Evolutionary conservation across 129 eudicot species (phyloP), one percentile per base, ranked within the genome.

Genomic region (Pittosporum tobira): DNA sequence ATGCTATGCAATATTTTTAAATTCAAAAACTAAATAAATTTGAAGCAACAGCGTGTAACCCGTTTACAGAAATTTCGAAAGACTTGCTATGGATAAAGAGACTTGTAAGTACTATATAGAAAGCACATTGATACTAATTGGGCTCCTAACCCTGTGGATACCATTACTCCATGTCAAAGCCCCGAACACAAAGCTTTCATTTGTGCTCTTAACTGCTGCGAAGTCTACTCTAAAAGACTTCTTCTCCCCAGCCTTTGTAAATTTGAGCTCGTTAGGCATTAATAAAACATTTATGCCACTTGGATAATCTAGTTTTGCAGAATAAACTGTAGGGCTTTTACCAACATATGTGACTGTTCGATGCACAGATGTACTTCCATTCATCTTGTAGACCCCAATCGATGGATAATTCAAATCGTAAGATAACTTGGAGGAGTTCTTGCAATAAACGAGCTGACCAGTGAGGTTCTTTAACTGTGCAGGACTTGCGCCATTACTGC

Each of bases 381-480:
- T 45, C 85, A 84, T 52, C 47, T 70, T 69, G 67, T 71, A 65
- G 37, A 84, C 84, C 43, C 84, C 88, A 11, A 80, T 84, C 6
- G 94, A 80, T 24, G 94, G 85, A 31, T 84, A 84, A 73, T 84
- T 84, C 26, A 84, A 66, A 37, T 80, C 70, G 38, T 74, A 75
- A 25, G 94, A 54, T 28, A 78, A 57, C 23, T 30, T 67, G 4
- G 75, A 50, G 2, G 71, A 52, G 20, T 62, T 73, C 61, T 67
- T 73, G 82, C 85, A 78, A 21, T 67, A 58, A 43, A 61, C 70
- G 8, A 40, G 64, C 44, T 71, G 23, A 14, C 31, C 28, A 0
- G 85, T 81, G 44, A 85, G 74, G 80, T 81, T 81, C 63, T 70
- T 71, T 34, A 85, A 77, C 22, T 81, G 88, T 48, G 77, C 75